phyloP scores from a whole-genome alignment of 2,329 filamentous ascomycete genomes.

The Pyrenochaeta sp. region DNA sequence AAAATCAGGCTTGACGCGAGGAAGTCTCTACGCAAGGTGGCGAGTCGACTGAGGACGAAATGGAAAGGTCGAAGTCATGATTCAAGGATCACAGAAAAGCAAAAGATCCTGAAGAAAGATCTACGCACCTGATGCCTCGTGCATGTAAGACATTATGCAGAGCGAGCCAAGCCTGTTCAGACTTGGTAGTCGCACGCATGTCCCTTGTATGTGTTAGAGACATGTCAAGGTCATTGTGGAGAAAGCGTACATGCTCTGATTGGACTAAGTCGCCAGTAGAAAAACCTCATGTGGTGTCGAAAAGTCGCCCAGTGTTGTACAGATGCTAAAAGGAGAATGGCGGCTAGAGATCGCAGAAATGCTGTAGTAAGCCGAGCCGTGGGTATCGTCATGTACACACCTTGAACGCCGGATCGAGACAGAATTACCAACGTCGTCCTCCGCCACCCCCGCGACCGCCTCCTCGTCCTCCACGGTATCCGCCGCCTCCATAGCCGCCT shows the following conservation, averaged over 20 bases:
- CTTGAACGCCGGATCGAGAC: slow-evolving; percentile 40
- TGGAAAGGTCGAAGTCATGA: too few relatives aligned
- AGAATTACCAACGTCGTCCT: slow-evolving; percentile 39
- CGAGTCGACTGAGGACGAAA: neutral
- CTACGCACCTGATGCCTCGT: slow-evolving; percentile 4
- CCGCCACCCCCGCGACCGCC: slow-evolving; percentile 36
- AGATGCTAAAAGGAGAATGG: slow-evolving; percentile 23
- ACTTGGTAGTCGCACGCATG: slow-evolving; percentile 14
- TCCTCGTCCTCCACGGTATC: slow-evolving; percentile 29
- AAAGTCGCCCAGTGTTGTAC: slow-evolving; percentile 33
- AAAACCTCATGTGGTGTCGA: slow-evolving; percentile 17
- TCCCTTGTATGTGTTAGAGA: slow-evolving; percentile 44
- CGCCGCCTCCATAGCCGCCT: slow-evolving; percentile 27
- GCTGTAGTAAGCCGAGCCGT: slow-evolving; percentile 43
- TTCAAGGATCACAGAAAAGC: too few relatives aligned
- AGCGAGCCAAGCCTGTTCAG: neutral
- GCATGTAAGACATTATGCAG: neutral
- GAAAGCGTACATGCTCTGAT: slow-evolving; percentile 45
- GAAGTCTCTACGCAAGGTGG: too few relatives aligned
- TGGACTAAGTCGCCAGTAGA: slow-evolving; percentile 35
- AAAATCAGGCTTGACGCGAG: too few relatives aligned
- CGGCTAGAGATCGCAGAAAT: slow-evolving; percentile 29
- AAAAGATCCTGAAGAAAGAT: neutral
- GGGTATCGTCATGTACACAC: slow-evolving; percentile 46
- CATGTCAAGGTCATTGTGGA: slow-evolving; percentile 35